Percentiles rank a stretch among this genome's conserved stretches.
Evolutionary conservation across 2,329 filamentous ascomycete species (phyloP).

Genomic region (Botryosphaeria dothidea): DNA sequence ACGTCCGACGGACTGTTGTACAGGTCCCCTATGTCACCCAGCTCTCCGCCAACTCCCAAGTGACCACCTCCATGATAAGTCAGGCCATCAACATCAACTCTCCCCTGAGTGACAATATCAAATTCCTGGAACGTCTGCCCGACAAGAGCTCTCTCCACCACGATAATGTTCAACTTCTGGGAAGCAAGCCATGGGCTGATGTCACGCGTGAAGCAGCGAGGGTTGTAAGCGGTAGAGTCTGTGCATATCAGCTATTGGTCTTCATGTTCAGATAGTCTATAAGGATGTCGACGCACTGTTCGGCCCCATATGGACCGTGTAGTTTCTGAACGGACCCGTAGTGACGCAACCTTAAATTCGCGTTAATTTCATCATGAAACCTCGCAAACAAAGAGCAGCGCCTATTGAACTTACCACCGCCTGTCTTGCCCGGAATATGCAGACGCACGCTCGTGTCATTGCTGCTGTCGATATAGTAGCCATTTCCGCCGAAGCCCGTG

Average conservation of each 20-base stretch:
- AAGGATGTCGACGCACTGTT: conserved; percentile 20
- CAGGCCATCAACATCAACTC: neutral
- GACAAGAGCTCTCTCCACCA: neutral
- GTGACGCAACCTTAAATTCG: conserved; percentile 48
- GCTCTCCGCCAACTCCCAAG: conserved; percentile 39
- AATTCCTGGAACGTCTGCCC: conserved; percentile 9
- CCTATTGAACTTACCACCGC: neutral
- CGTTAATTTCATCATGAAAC: too few relatives aligned
- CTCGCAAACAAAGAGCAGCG: too few relatives aligned
- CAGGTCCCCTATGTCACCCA: neutral
- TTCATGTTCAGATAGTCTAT: too few relatives aligned
- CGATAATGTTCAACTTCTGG: neutral
- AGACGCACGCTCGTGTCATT: conserved; percentile 1
- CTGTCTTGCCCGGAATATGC: conserved; percentile 2
- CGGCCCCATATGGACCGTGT: conserved; percentile 50
- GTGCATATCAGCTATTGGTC: neutral
- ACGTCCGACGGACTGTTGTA: neutral
- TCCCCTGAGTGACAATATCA: neutral
- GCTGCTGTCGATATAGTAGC: conserved; percentile 13
- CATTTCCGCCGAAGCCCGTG: conserved; percentile 20
- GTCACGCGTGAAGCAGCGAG: conserved; percentile 6
- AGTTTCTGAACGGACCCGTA: conserved; percentile 54
- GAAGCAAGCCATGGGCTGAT: conserved; percentile 1
- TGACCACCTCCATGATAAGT: conserved; percentile 47
- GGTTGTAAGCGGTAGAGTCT: conserved; percentile 17